Conservation (phyloP, 2,329 filamentous ascomycete genomes). For the Ophiognomonia clavigignenti-juglandacearum region DNA sequence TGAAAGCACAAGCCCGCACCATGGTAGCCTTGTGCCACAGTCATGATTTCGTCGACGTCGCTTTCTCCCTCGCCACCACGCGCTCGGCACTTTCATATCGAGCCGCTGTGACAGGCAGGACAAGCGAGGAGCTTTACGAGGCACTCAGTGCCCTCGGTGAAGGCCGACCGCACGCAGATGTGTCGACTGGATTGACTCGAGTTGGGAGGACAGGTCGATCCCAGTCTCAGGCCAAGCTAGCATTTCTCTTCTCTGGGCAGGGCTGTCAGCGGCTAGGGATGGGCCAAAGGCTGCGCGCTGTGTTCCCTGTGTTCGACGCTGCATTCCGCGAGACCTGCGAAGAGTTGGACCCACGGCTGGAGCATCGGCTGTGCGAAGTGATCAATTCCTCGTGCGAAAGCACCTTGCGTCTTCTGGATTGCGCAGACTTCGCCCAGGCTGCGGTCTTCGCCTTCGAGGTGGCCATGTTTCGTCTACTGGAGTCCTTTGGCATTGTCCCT, state of each 20-base stretch:
- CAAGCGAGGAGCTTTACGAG: neutral
- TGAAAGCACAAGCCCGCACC: constrained; percentile 19
- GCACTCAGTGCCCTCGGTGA: constrained; percentile 20
- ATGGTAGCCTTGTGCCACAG: constrained; percentile 14
- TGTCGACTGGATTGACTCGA: neutral
- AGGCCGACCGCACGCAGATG: constrained; percentile 9
- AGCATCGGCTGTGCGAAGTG: constrained; percentile 22
- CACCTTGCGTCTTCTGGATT: constrained; percentile 14
- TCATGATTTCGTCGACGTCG: constrained; percentile 20
- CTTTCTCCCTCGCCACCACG: constrained; percentile 27
- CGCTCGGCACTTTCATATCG: constrained; percentile 13
- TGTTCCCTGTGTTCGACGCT: constrained; percentile 23
- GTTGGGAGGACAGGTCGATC: constrained; percentile 8
- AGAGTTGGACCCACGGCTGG: constrained; percentile 20
- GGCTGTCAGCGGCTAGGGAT: constrained; percentile 28
- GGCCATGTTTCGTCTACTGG: constrained; percentile 26
- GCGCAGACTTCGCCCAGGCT: constrained; percentile 28
- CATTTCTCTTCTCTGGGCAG: constrained; percentile 32
- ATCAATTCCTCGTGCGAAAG: neutral
- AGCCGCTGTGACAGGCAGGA: neutral
- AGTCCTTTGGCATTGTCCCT: constrained; percentile 25
- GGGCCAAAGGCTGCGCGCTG: constrained; percentile 24
- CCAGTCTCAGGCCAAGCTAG: constrained; percentile 15
- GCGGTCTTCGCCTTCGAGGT: constrained; percentile 29
- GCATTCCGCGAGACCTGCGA: constrained; percentile 20